These are phyloP conservation scores for Calendula officinalis DNA, from an alignment of 129 eudicot genomes.

Conservation along the genomic window DNA sequence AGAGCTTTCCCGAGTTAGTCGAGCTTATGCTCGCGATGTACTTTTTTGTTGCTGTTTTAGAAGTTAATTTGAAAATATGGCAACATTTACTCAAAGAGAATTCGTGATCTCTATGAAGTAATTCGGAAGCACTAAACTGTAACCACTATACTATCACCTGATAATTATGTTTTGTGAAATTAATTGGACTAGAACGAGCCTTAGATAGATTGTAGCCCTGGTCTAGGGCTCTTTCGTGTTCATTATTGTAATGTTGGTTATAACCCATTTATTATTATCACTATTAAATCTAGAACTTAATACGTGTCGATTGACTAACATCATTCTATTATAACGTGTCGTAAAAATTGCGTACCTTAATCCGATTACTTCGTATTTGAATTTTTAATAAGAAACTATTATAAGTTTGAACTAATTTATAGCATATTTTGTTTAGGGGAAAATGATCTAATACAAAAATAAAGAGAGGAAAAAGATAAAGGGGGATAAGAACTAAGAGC, in stretches of 20 bases:
- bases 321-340: neutral
- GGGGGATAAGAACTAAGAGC: conserved; percentile 11
- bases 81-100: too few relatives aligned
- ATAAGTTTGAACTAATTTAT: neutral
- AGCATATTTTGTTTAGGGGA: neutral
- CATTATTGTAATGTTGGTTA: neutral
- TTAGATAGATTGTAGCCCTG: conserved; percentile 4
- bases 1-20: too few relatives aligned
- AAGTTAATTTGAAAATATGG: too few relatives aligned
- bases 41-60: too few relatives aligned
- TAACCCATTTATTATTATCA: neutral
- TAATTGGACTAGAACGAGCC: neutral
- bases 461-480: conserved; percentile 19
- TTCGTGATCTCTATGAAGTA: too few relatives aligned
- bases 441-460: neutral
- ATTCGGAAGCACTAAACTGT: too few relatives aligned
- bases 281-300: neutral
- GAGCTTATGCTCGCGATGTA: too few relatives aligned
- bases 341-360: neutral
- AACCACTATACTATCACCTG: too few relatives aligned
- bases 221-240: neutral
- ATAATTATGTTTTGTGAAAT: neutral
- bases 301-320: neutral
- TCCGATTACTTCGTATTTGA: neutral
- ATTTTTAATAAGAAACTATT: neutral